These are phyloP conservation scores for Zasmidium citrigriseum DNA, from an alignment of 2,329 filamentous ascomycete genomes.

Conservation along the genomic window DNA sequence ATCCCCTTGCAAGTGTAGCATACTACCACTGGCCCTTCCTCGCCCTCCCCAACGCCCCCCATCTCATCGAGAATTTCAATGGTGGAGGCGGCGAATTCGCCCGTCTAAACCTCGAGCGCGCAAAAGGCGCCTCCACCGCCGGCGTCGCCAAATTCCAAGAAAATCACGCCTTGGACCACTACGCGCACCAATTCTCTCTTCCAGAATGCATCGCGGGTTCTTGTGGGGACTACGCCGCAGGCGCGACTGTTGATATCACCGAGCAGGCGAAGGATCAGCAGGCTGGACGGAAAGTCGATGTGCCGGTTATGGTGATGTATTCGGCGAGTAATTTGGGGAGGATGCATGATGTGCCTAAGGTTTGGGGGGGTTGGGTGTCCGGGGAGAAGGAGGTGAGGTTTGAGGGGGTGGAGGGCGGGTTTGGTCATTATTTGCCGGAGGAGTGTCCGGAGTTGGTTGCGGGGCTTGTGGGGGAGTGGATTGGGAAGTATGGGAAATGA, in stretches of 20 bases:
- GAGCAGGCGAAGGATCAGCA: conserved; percentile 49
- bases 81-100: conserved; percentile 44
- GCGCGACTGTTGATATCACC: conserved; percentile 43
- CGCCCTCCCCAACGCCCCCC: conserved; percentile 47
- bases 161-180: conserved; percentile 46
- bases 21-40: conserved; percentile 57
- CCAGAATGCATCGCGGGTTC: conserved; percentile 45
- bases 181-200: conserved; percentile 45
- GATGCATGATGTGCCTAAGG: conserved; percentile 43
- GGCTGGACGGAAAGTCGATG: conserved; percentile 44
- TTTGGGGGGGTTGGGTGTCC: conserved; percentile 52
- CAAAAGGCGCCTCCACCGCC: conserved; percentile 31
- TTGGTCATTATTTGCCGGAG: conserved; percentile 51
- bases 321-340: conserved; percentile 44
- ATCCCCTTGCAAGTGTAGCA: conserved; percentile 38
- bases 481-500: conserved; percentile 19
- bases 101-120: conserved; percentile 35
- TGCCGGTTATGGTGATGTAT: conserved; percentile 48
- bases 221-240: conserved; percentile 52
- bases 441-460: conserved; percentile 43
- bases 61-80: conserved; percentile 47
- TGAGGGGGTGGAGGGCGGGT: conserved; percentile 31
- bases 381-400: conserved; percentile 22
- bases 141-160: conserved; percentile 31
- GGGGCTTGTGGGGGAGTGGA: conserved; percentile 29